Evolutionary conservation across 805 yeast genomes (phyloP).

Genomic region (Candida odintsovae): DNA sequence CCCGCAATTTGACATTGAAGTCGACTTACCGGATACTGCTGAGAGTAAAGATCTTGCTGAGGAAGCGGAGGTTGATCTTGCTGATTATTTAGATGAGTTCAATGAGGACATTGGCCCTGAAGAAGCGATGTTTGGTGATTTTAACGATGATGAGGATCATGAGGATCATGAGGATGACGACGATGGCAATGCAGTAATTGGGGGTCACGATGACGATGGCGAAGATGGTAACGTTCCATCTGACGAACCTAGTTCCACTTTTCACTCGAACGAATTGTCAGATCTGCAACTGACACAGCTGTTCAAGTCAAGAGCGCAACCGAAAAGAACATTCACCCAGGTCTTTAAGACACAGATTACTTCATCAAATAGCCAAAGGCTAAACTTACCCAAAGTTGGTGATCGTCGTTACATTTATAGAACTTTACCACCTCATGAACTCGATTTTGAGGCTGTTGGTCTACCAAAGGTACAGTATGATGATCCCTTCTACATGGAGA

Average conservation of each 20-base stretch:
- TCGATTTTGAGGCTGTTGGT: slow-evolving; percentile 42
- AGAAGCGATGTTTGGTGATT: background rate
- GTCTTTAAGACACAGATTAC: slow-evolving; percentile 1
- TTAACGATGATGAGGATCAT: slow-evolving; percentile 6
- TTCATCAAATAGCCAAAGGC: background rate
- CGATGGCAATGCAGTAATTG: slow-evolving; percentile 4
- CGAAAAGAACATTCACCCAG: slow-evolving; percentile 8
- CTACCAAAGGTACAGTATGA: slow-evolving; percentile 46
- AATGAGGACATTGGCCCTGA: background rate
- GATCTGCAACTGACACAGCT: slow-evolving; percentile 12
- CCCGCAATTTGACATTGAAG: slow-evolving; percentile 14
- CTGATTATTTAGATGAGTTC: background rate
- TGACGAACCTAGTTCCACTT: background rate
- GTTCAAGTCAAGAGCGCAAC: background rate
- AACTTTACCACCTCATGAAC: slow-evolving; percentile 8
- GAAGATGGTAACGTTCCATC: background rate
- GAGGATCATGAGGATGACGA: slow-evolving; percentile 5
- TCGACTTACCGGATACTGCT: background rate
- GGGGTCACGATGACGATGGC: slow-evolving; percentile 1
- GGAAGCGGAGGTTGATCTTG: background rate
- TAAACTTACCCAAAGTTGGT: background rate
- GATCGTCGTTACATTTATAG: slow-evolving; percentile 7
- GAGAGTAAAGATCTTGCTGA: slow-evolving; percentile 5
- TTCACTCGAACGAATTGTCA: background rate
- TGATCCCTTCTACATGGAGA: slow-evolving; percentile 59